Base-by-base conservation (phyloP, 169 alveolate genomes). In the Plasmodium gaboni region DNA sequence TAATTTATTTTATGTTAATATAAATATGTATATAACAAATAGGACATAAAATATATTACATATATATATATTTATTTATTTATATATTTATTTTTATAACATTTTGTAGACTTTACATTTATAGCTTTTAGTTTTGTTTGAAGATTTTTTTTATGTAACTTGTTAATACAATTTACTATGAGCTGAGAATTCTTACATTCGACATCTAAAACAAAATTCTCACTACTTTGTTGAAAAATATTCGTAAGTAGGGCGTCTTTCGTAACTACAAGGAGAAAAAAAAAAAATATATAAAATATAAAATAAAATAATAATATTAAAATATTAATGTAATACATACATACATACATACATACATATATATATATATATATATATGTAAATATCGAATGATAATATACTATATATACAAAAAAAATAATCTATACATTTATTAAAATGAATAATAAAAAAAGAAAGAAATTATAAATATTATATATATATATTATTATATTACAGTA, bases 51-150 rank as follows among this genome's bases (percentile, higher is more conserved):
- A 32, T 32, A 32, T 4, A 32, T 32, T 32, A 28, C 5, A 28
- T 5, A 28, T 32, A 32, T 32, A 32, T 32, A 32, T 32, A 24
- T 0, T 15, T 26, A 61, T 15, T 24, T 61, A 24, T 17, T 3
- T 8, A 59, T n/a, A 8, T 60, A 60, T 61, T 12, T 26, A 61
- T 61, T 17, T 59, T 13, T 55, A 55, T 6, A 0, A 2, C n/a
- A 55, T 15, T 55, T 55, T 5, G 0, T 12, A 13, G 8, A 22
- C 17, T 26, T 53, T 83, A 83, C 91, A 53, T 46, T 83, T 83
- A 83, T 28, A 4, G 83, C 83, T 42, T 83, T 83, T 57, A 83
- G 59, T 38, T 83, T 83, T 0, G 91, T 83, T 55, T 83, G 91
- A 1, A 83, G 63, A 68, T 68, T 83, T 32, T 83, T 83, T 13